Evolutionary conservation across 768 basidiomycete genomes (phyloP).

Genomic region (Tylopilus sp.): DNA sequence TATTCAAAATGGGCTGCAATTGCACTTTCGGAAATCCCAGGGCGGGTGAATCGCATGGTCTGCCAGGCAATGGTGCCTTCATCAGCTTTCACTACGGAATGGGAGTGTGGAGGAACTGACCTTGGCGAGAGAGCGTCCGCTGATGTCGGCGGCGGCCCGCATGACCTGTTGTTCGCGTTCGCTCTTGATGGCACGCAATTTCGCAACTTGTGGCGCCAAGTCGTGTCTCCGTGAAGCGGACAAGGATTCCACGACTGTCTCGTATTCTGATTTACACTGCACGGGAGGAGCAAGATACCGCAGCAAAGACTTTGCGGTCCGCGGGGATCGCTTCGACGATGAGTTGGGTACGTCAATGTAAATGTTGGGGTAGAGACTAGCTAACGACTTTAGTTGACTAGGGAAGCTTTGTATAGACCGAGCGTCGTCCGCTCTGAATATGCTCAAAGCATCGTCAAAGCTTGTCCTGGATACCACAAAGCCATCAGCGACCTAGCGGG

Average conservation of each 20-base stretch:
- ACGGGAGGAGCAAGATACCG: constrained; percentile 41
- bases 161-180: constrained; percentile 72
- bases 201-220: constrained; percentile 67
- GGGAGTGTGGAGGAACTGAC: constrained; percentile 36
- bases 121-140: constrained; percentile 79
- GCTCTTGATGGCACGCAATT: constrained; percentile 77
- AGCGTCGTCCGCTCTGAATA: constrained; percentile 81
- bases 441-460: constrained; percentile 53
- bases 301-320: constrained; percentile 51
- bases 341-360: constrained; percentile 50
- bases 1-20: constrained; percentile 90
- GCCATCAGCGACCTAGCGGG: background rate
- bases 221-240: constrained; percentile 44
- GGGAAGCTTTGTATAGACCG: constrained; percentile 53
- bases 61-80: constrained; percentile 25
- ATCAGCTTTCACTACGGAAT: background rate
- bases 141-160: constrained; percentile 85
- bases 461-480: constrained; percentile 49
- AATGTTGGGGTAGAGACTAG: constrained; percentile 46
- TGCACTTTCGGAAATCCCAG: constrained; percentile 54
- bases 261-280: constrained; percentile 42
- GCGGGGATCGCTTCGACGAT: constrained; percentile 35
- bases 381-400: constrained; percentile 53
- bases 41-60: constrained; percentile 79
- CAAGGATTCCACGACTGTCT: constrained; percentile 53